Evolutionary conservation across 345 rosid genomes (phyloP).

Genomic region (Camelina neglecta): DNA sequence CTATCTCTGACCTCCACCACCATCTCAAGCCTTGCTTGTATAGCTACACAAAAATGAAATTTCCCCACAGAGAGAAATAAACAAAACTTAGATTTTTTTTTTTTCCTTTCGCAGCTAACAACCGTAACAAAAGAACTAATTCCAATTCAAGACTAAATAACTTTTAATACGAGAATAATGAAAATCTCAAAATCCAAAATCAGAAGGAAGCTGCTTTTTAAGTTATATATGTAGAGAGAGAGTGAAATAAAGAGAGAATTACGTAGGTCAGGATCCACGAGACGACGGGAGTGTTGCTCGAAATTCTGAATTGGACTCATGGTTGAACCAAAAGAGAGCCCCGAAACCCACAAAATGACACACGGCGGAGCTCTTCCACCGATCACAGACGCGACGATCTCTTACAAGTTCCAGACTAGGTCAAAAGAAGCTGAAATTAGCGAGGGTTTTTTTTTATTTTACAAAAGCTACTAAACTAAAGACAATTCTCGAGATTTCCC

Average conservation of each 20-base stretch:
- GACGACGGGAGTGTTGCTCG: constrained; percentile 91
- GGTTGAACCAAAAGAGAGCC: constrained; percentile 7
- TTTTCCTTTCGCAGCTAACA: not conserved
- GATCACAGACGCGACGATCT: constrained; percentile 20
- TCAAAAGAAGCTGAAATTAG: constrained; percentile 10
- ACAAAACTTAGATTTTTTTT: not conserved
- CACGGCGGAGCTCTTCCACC: constrained; percentile 28
- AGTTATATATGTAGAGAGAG: not conserved
- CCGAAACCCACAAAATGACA: constrained; percentile 34
- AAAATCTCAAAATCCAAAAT: not conserved
- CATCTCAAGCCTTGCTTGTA: constrained; percentile 80
- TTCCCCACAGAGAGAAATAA: not conserved
- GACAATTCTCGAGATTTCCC: not conserved
- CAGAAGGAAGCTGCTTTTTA: not conserved
- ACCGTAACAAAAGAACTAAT: constrained; percentile 8
- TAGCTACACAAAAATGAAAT: constrained; percentile 55
- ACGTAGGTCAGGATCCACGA: constrained; percentile 83
- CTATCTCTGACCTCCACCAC: constrained; percentile 98
- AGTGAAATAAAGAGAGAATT: constrained; percentile 33
- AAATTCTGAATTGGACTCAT: constrained; percentile 98
- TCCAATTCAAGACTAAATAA: constrained; percentile 4
- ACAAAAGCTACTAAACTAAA: constrained; percentile 19
- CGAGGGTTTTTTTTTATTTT: constrained; percentile 20
- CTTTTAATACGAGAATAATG: not conserved
- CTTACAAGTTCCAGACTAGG: constrained; percentile 33